These are phyloP conservation scores for Moricandia moricandioides DNA, from an alignment of 345 rosid genomes.

Conservation along the genomic window DNA sequence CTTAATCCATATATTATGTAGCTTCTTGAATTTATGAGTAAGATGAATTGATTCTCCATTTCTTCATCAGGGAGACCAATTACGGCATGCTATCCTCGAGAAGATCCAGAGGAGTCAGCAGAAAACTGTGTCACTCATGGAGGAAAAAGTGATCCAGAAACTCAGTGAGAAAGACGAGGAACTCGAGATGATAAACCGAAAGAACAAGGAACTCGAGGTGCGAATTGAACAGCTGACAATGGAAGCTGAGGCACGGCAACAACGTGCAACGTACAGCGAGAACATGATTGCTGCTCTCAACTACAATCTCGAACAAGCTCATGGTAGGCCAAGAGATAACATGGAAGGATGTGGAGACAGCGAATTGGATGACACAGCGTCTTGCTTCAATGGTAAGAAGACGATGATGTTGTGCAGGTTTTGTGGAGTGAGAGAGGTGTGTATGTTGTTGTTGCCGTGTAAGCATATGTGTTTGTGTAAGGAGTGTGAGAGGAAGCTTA, in stretches of 20 bases:
- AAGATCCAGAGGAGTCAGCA: slow-evolving; percentile 62
- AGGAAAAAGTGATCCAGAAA: slow-evolving; percentile 55
- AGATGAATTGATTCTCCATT: background rate
- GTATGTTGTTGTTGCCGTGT: slow-evolving; percentile 90
- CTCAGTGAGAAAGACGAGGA: slow-evolving; percentile 77
- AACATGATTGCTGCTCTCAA: slow-evolving; percentile 65
- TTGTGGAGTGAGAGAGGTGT: slow-evolving; percentile 65
- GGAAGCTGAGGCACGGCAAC: slow-evolving; percentile 83
- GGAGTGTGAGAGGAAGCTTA: slow-evolving; percentile 80
- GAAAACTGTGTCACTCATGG: slow-evolving; percentile 57
- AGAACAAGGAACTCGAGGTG: slow-evolving; percentile 76
- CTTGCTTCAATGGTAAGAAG: slow-evolving; percentile 57
- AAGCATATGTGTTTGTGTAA: slow-evolving; percentile 94
- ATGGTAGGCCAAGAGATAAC: slow-evolving; percentile 59
- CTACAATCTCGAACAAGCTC: slow-evolving; percentile 65
- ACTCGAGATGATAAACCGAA: slow-evolving; percentile 61
- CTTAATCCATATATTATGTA: too few relatives aligned
- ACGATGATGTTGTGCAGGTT: slow-evolving; percentile 61
- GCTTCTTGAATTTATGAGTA: background rate
- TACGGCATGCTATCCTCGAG: slow-evolving; percentile 55
- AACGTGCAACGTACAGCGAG: slow-evolving; percentile 67
- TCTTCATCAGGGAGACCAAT: slow-evolving; percentile 49
- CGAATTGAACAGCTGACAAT: slow-evolving; percentile 59
- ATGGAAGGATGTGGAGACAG: slow-evolving; percentile 94
- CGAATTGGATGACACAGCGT: slow-evolving; percentile 84